Conservation (phyloP, 2,329 filamentous ascomycete genomes). For the Alternaria sp. region DNA sequence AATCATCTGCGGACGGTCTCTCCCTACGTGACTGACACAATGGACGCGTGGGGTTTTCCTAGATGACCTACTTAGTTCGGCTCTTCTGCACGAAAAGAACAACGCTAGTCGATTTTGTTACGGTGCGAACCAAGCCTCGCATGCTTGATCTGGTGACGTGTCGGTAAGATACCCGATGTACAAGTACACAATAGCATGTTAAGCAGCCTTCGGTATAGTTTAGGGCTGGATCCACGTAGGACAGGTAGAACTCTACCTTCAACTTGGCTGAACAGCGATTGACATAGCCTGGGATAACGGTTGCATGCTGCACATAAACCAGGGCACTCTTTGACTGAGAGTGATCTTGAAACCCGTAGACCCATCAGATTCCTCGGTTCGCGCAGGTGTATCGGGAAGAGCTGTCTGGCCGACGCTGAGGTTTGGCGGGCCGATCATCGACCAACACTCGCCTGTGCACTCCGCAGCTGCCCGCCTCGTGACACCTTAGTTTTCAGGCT, state of each 20-base stretch:
- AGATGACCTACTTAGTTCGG: conserved; percentile 27
- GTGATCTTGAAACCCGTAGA: conserved; percentile 2
- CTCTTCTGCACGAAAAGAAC: conserved; percentile 26
- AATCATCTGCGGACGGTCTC: conserved; percentile 7
- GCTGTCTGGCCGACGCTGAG: neutral
- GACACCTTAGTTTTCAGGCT: neutral
- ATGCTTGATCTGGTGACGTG: conserved; percentile 13
- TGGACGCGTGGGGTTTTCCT: conserved; percentile 12
- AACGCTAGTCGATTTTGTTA: conserved; percentile 10
- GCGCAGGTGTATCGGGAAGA: neutral
- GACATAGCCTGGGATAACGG: neutral
- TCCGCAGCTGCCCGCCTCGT: conserved; percentile 4
- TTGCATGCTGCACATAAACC: conserved; percentile 5
- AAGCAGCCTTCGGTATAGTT: conserved; percentile 6
- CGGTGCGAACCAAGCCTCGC: conserved; percentile 11
- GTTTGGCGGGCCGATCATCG: conserved; percentile 6
- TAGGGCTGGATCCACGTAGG: conserved; percentile 13
- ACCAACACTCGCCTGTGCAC: neutral
- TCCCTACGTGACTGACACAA: conserved; percentile 13
- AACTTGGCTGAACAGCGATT: neutral
- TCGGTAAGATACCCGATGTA: conserved; percentile 7
- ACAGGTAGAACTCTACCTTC: conserved; percentile 11
- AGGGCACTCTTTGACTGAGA: neutral
- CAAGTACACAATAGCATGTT: conserved; percentile 7
- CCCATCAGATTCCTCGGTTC: conserved; percentile 1